A percentile compares a stretch with the other conserved stretches of the same genome.
Evolutionary conservation across 2,329 filamentous ascomycete genomes (phyloP).

Genomic region (Fusarium keratoplasticum): DNA sequence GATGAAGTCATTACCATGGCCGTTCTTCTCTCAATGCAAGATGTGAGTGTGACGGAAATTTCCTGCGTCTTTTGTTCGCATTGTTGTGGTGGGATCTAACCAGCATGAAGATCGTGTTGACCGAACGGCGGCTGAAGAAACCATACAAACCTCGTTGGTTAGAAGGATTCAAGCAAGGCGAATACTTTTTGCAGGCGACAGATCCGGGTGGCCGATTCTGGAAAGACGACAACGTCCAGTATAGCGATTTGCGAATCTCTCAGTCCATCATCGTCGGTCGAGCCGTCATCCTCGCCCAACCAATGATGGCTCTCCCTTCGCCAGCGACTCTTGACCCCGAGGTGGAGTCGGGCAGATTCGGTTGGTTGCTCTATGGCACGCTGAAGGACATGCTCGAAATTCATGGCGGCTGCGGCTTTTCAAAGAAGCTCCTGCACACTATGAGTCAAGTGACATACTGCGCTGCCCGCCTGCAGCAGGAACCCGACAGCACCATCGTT

Average conservation of each 20-base stretch:
- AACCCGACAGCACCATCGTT: constrained; percentile 47
- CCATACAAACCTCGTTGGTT: constrained; percentile 52
- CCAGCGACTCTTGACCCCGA: constrained; percentile 45
- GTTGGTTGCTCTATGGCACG: constrained; percentile 54
- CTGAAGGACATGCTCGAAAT: constrained; percentile 51
- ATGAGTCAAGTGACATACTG: constrained; percentile 54
- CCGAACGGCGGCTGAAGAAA: constrained; percentile 50
- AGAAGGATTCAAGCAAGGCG: constrained; percentile 51
- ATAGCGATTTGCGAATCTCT: constrained; percentile 50
- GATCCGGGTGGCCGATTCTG: constrained; percentile 54
- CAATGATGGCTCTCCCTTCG: constrained; percentile 50
- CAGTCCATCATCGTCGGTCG: constrained; percentile 55
- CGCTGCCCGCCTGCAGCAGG: constrained; percentile 49
- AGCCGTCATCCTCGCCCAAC: constrained; percentile 54
- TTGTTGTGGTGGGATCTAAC: constrained; percentile 3
- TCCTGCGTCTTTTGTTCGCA: neutral
- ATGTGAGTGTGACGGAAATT: constrained; percentile 43
- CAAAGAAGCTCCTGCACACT: constrained; percentile 52
- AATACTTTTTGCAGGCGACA: constrained; percentile 49
- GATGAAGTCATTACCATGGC: constrained; percentile 53
- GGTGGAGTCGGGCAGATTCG: constrained; percentile 49
- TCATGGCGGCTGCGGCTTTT: constrained; percentile 57
- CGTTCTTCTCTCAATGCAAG: constrained; percentile 54
- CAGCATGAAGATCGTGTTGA: constrained; percentile 48
- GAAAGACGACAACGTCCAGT: constrained; percentile 49